Percentiles rank a stretch among this genome's conserved stretches.
These are phyloP conservation scores for Gossypium rotundifolium DNA, from an alignment of 345 rosid species.

Conservation along the genomic window DNA sequence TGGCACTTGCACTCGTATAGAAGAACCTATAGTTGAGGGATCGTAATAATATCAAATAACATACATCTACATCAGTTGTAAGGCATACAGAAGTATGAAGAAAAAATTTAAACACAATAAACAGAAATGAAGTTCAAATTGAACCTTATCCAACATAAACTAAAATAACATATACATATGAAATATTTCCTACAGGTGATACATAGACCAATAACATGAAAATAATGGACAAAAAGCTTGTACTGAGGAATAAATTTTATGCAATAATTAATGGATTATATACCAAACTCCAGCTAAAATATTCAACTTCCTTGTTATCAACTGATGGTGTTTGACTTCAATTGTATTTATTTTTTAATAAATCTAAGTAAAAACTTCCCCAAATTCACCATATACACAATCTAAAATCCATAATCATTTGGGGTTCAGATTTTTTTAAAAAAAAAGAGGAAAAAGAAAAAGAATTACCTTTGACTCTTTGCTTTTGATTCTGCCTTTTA, in stretches of 20 bases:
- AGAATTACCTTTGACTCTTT: not conserved
- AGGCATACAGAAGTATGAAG: not conserved
- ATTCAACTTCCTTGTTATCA: not conserved
- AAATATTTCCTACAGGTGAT: not conserved
- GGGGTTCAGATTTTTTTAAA: not conserved
- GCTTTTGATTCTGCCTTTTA: not conserved
- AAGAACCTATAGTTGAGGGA: slow-evolving; percentile 18
- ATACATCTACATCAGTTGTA: not conserved
- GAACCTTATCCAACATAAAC: not conserved
- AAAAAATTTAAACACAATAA: not conserved
- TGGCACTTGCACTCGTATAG: slow-evolving; percentile 27
- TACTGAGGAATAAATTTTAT: not conserved
- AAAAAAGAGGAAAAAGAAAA: not conserved
- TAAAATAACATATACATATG: not conserved
- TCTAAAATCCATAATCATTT: not conserved
- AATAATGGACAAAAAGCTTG: not conserved
- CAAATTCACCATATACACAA: not conserved
- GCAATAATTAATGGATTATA: not conserved
- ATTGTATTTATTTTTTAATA: not conserved
- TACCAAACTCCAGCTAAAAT: not conserved
- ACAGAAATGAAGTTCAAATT: not conserved
- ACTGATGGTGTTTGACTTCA: not conserved
- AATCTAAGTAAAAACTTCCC: not conserved
- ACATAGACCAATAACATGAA: slow-evolving; percentile 2
- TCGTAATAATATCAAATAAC: not conserved